These are phyloP conservation scores for Licmophora abbreviata DNA, from an alignment of 108 stramenopile species.

Conservation along the genomic window DNA sequence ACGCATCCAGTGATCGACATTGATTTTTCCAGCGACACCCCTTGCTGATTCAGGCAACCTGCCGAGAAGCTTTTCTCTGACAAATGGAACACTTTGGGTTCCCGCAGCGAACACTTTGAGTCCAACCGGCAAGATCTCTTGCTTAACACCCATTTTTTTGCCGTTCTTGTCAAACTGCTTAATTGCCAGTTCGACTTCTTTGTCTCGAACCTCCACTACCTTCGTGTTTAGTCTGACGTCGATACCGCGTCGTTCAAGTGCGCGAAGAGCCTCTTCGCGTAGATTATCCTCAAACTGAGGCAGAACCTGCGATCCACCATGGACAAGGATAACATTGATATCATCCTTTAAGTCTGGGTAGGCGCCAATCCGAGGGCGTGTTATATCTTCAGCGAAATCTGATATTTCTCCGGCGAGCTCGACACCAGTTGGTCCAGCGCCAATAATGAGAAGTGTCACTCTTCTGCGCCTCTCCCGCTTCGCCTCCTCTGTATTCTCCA, in stretches of 20 bases:
- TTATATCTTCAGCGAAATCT: slow-evolving; percentile 49
- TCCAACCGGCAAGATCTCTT: slow-evolving; percentile 30
- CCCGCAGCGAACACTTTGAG: slow-evolving; percentile 62
- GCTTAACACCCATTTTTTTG: slow-evolving; percentile 23
- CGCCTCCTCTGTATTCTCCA: not conserved
- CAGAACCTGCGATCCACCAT: slow-evolving; percentile 43
- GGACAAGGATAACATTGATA: slow-evolving; percentile 38
- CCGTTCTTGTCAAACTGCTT: slow-evolving; percentile 22
- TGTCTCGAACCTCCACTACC: slow-evolving; percentile 39
- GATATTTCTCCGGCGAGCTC: slow-evolving; percentile 61
- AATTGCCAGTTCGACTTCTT: slow-evolving; percentile 14
- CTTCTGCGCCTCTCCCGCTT: slow-evolving; percentile 27
- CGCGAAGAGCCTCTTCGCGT: slow-evolving; percentile 23
- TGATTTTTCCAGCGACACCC: slow-evolving; percentile 33
- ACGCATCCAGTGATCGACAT: slow-evolving; percentile 61
- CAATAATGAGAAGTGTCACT: slow-evolving; percentile 44
- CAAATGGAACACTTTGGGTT: slow-evolving; percentile 49
- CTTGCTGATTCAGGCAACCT: slow-evolving; percentile 35
- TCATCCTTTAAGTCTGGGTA: slow-evolving; percentile 44
- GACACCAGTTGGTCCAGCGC: slow-evolving; percentile 70
- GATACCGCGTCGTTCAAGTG: slow-evolving; percentile 38
- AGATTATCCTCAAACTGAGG: slow-evolving; percentile 54
- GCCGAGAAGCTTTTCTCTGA: slow-evolving; percentile 30
- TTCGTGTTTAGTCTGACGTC: slow-evolving; percentile 50
- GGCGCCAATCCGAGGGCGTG: slow-evolving; percentile 19